These are phyloP conservation scores for Cardamine resedifolia DNA, from an alignment of 345 rosid species.

Conservation along the genomic window DNA sequence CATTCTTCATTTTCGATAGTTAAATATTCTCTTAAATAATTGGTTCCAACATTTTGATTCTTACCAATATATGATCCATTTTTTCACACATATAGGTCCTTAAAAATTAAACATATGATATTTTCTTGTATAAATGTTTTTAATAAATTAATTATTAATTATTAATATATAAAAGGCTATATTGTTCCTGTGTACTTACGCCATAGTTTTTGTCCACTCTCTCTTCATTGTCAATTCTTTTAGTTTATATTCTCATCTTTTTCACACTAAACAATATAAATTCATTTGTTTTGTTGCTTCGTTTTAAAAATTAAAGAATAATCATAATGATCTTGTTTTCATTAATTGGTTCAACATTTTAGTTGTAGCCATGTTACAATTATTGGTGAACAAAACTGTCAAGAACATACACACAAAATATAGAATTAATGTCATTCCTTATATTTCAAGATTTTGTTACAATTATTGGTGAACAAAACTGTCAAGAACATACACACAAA, in stretches of 20 bases:
- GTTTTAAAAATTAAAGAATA: neutral
- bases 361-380: neutral
- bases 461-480: neutral
- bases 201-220: conserved; percentile 1
- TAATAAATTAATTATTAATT: no score
- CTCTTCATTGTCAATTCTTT: neutral
- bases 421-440: neutral
- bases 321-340: neutral
- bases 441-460: conserved; percentile 18
- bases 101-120: no score
- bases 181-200: neutral
- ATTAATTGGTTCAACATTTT: neutral
- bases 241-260: neutral
- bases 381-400: neutral
- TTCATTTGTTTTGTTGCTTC: neutral
- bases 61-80: neutral
- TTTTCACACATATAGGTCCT: no score
- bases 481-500: neutral
- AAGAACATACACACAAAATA: neutral
- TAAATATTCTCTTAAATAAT: neutral
- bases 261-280: neutral
- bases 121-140: no score
- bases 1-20: neutral
- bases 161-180: no score
- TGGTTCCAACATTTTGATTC: neutral